Evolutionary conservation across 495 filamentous ascomycete genomes (phyloP).

Genomic region (Hypoxylon perforatum): DNA sequence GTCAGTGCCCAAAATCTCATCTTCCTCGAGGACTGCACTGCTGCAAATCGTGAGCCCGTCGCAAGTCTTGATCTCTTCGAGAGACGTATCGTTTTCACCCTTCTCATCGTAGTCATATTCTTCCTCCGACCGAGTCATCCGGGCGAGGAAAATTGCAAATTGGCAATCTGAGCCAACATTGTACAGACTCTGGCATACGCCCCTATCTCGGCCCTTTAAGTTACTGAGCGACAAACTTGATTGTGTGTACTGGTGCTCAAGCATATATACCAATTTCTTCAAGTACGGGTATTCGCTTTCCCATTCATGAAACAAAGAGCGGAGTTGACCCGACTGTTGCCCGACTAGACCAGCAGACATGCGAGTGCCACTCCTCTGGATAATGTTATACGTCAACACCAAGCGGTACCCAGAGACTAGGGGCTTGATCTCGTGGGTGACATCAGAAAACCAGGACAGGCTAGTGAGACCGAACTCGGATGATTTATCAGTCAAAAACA

Average conservation of each 20-base stretch:
- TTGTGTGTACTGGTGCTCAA: constrained; percentile 60
- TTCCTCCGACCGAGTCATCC: constrained; percentile 11
- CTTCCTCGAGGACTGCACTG: neutral
- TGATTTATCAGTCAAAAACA: constrained; percentile 53
- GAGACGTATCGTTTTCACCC: neutral
- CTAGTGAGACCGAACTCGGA: constrained; percentile 48
- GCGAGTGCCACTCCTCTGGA: constrained; percentile 40
- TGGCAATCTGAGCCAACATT: constrained; percentile 12
- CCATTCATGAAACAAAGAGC: constrained; percentile 13
- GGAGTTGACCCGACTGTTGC: constrained; percentile 8
- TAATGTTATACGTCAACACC: constrained; percentile 65
- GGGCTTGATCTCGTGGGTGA: constrained; percentile 61
- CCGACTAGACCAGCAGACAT: constrained; percentile 37
- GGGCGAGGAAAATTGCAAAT: constrained; percentile 18
- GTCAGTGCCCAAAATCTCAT: constrained; percentile 11
- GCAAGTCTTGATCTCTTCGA: constrained; percentile 13
- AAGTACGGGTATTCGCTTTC: neutral
- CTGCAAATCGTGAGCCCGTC: constrained; percentile 6
- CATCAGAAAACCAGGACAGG: constrained; percentile 63
- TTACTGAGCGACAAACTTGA: constrained; percentile 47
- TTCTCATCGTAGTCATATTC: neutral
- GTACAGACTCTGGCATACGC: constrained; percentile 29
- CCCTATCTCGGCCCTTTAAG: constrained; percentile 57
- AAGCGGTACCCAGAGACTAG: constrained; percentile 60
- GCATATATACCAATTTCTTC: constrained; percentile 46